Percentiles rank a stretch among this genome's conserved stretches.
Evolutionary conservation across 2,329 filamentous ascomycete genomes (phyloP).

Genomic region (Colletotrichum tofieldiae): DNA sequence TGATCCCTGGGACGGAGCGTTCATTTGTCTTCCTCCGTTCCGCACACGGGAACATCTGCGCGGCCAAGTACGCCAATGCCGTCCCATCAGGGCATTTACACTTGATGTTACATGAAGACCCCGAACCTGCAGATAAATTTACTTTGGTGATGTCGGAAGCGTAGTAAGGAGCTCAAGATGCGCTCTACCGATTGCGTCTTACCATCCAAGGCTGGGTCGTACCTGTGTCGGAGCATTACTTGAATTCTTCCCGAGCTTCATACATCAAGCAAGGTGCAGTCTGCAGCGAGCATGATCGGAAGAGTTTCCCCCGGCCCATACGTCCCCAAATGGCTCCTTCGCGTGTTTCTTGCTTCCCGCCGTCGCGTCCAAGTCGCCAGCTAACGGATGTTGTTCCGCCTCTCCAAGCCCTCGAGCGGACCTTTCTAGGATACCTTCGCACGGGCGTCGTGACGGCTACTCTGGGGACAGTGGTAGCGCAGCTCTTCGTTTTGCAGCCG

Average conservation of each 20-base stretch:
- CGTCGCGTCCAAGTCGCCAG: slow-evolving; percentile 30
- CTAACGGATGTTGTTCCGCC: slow-evolving; percentile 33
- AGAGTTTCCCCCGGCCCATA: neutral
- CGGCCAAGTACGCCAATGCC: neutral
- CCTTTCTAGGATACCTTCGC: slow-evolving; percentile 81
- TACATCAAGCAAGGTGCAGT: neutral
- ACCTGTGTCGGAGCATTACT: neutral
- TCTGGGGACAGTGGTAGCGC: slow-evolving; percentile 75
- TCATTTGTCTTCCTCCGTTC: slow-evolving; percentile 5
- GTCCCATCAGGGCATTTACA: too few species aligned
- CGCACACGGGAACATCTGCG: slow-evolving; percentile 6
- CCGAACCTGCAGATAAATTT: neutral
- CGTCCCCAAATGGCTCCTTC: neutral
- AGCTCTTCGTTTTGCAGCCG: slow-evolving; percentile 73
- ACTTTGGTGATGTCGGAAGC: neutral
- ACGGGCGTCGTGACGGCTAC: slow-evolving; percentile 80
- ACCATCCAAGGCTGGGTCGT: neutral
- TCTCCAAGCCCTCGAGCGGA: slow-evolving; percentile 77
- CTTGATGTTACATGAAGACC: neutral
- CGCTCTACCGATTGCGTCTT: neutral
- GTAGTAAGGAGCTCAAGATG: neutral
- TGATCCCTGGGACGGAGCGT: neutral
- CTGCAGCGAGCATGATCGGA: slow-evolving; percentile 12
- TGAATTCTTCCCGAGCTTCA: too few species aligned
- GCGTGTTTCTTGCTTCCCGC: neutral